phyloP scores from a whole-genome alignment of 768 basidiomycete species.

The Termitomyces titanicus region DNA sequence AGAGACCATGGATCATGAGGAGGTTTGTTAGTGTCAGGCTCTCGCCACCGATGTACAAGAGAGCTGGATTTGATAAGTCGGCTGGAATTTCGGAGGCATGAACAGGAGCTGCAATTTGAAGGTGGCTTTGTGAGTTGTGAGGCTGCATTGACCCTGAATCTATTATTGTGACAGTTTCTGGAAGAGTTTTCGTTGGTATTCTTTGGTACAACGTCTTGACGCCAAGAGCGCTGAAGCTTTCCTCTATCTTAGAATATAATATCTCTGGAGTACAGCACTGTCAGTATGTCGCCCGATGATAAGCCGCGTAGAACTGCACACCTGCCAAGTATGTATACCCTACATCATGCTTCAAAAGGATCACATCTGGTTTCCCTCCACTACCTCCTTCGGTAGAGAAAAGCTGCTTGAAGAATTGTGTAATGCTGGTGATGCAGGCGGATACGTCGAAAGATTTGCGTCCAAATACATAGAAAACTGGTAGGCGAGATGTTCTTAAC shows the following conservation, averaged over 20 bases:
- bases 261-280: slow-evolving; percentile 23
- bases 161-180: background rate
- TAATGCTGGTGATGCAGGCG: slow-evolving; percentile 42
- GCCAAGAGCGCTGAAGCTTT: slow-evolving; percentile 19
- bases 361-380: slow-evolving; percentile 19
- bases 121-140: background rate
- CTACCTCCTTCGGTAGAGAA: background rate
- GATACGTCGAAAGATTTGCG: slow-evolving; percentile 60
- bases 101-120: background rate
- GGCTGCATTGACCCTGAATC: too few relatives aligned
- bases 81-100: slow-evolving; percentile 5
- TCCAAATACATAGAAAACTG: slow-evolving; percentile 90
- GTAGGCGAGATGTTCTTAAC: slow-evolving; percentile 76
- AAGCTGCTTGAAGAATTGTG: slow-evolving; percentile 25
- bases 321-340: slow-evolving; percentile 68
- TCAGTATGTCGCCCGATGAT: background rate
- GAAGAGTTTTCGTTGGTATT: slow-evolving; percentile 23
- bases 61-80: slow-evolving; percentile 17
- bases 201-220: slow-evolving; percentile 33
- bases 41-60: slow-evolving; percentile 72
- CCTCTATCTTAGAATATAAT: slow-evolving; percentile 26
- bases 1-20: slow-evolving; percentile 74
- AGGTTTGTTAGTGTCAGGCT: slow-evolving; percentile 80
- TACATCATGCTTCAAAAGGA: slow-evolving; percentile 74
- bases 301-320: slow-evolving; percentile 22